Evolutionary conservation across 129 eudicot species (phyloP), one percentile per base, ranked within the genome.

Genomic region (Chrysanthemum lavandulifolium): DNA sequence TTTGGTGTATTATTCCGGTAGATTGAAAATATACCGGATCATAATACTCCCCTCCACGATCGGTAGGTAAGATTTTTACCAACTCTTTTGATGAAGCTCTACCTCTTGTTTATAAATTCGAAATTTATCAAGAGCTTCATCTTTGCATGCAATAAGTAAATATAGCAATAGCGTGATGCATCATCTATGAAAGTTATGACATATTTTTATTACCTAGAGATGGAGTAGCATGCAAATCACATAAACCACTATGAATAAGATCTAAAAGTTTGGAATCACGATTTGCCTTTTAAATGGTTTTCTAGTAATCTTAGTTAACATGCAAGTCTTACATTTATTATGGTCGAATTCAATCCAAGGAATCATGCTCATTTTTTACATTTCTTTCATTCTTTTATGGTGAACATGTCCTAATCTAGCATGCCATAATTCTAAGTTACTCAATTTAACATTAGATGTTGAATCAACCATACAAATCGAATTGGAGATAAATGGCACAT

Each of bases 1-100:
- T 53, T 12, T 53, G 58, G 18, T 53, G 58, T 53, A 53, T 53
- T 53, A 53, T 53, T 53, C 58, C 58, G 15, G 58, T 53, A 53
- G 58, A 53, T 12, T 53, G 58, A 53, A 53, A 53, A 53, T 53
- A 53, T 10, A 53, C 18, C 58, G 27, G 27, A 25, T 25, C 27
- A 25, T 25, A 25, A 25, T 25, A 25, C 27, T 25, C 27, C 27
- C 27, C 27, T 25, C 27, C 27, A 25, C 27, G 27, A 25, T 25
- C 27, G 2, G 27, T 25, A 25, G 1, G 27, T 25, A 25, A 25
- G 27, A 25, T 25, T 25, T 25, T 25, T 25, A 25, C 27, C 27
- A 25, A 25, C 1, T 53, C 58, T 13, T 53, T 12, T 53, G 58
- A 53, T 53, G 58, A 53, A 53, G 58, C 58, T 13, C 58, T 13